Percentiles rank a stretch among this genome's conserved stretches.
Conservation (phyloP, 202 grass and related monocot genomes). For the Eragrostis tef region DNA sequence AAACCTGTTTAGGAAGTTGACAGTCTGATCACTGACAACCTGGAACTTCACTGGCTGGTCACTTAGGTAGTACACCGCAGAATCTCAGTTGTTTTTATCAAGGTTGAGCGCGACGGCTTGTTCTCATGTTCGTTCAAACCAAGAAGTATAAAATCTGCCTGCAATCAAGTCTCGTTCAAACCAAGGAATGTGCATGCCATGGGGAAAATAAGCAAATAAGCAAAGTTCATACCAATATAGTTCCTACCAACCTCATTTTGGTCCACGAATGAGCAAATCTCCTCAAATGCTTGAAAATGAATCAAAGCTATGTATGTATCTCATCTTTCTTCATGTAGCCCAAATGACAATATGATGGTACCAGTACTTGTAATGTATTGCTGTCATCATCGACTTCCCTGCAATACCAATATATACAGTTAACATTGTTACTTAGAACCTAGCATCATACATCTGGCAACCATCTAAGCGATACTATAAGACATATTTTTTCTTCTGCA, state of each 20-base stretch:
- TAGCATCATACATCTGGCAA: neutral
- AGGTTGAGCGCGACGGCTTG: slow-evolving; percentile 62
- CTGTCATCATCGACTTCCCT: slow-evolving; percentile 36
- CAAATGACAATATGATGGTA: slow-evolving; percentile 60
- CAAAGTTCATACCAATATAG: neutral
- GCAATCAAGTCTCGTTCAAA: neutral
- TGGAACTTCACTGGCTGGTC: slow-evolving; percentile 53
- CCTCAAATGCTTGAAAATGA: slow-evolving; percentile 66
- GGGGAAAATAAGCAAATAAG: neutral
- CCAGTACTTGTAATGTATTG: slow-evolving; percentile 44
- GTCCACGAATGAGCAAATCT: slow-evolving; percentile 60
- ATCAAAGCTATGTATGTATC: slow-evolving; percentile 54
- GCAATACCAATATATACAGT: slow-evolving; percentile 1
- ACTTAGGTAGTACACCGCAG: slow-evolving; percentile 48
- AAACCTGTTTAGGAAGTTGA: slow-evolving; percentile 56
- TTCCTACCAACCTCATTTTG: slow-evolving; percentile 48
- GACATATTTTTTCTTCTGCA: neutral
- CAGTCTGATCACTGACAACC: slow-evolving; percentile 60
- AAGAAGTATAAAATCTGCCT: slow-evolving; percentile 70
- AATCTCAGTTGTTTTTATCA: slow-evolving; percentile 63
- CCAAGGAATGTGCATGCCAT: slow-evolving; percentile 52
- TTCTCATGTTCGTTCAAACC: slow-evolving; percentile 62
- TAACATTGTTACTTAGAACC: neutral
- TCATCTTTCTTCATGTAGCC: slow-evolving; percentile 75
- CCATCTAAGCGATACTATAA: neutral